Evolutionary conservation across 23 red algal genomes (phyloP), one percentile per base, ranked within the genome.

Genomic region (Cyanidium caldarium): DNA sequence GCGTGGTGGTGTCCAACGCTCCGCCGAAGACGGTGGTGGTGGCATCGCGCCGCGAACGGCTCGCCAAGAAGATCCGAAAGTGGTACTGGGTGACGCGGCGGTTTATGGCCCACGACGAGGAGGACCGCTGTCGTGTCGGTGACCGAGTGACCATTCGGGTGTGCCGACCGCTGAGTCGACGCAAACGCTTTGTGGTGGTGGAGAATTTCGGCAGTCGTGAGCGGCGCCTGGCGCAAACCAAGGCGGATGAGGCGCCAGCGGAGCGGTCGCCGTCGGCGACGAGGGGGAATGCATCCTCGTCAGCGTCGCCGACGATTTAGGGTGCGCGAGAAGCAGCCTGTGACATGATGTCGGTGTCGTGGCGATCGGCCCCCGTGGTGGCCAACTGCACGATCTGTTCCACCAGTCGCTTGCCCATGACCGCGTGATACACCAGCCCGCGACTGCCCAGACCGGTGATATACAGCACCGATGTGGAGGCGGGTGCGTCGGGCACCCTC

Each of bases 31-130:
- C 81, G 14, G 88, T 86, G 14, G 72, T 76, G 0, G 72, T 94
- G 2, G 88, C 83, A 0, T 65, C 67, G 25, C 83, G 67, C 30
- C 70, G 76, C 1, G 26, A 25, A 5, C 46, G 37, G 31, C 86
- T 46, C 41, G 70, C 65, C 14, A 25, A 30, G 33, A 82, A 77
- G 36, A 30, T 94, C 37, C 43, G 77, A 39, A 79, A 57, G 79
- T 40, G 28, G 40, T 80, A 70, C 45, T n/a, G 41, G 29, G 69
- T 71, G 42, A 86, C 80, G 23, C 72, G 79, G 17, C 61, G 78
- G 38, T 86, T 86, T 67, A 86, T 86, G 82, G 88, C 88, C 0
- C 88, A 94, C 44, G 88, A 94, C 46, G 88, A 86, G 39, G 44
- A 68, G 10, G 68, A 86, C 37, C 28, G 78, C 21, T 86, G 82